phyloP scores from a whole-genome alignment of 306 rosid species.

The Fragaria ananassa region DNA sequence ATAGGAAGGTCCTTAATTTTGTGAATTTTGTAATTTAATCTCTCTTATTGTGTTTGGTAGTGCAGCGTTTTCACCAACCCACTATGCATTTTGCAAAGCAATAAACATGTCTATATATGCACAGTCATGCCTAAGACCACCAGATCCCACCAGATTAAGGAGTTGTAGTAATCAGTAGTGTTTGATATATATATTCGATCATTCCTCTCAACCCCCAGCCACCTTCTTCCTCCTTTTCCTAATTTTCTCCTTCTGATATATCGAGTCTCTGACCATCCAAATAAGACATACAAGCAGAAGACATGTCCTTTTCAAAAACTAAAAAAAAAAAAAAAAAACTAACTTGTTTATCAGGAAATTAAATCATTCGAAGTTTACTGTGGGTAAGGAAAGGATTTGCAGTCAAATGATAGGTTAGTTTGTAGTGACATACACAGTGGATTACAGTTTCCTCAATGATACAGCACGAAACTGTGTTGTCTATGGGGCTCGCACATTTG shows the following conservation, averaged over 20 bases:
- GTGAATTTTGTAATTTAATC: neutral
- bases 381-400: neutral
- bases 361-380: neutral
- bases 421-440: too few relatives aligned
- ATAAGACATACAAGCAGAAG: neutral
- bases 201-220: neutral
- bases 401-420: neutral
- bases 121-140: neutral
- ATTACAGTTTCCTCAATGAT: too few relatives aligned
- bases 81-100: neutral
- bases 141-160: neutral
- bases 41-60: conserved; percentile 2
- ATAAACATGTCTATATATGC: neutral
- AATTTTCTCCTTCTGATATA: neutral
- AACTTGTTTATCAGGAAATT: neutral
- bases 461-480: too few relatives aligned
- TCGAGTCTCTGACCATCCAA: neutral
- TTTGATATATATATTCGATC: neutral
- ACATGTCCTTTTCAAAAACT: neutral
- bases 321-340: neutral
- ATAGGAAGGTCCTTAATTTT: neutral
- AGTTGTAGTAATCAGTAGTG: neutral
- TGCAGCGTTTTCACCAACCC: conserved; percentile 21
- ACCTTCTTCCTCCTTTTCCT: neutral
- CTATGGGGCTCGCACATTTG: too few relatives aligned